Base-by-base conservation (phyloP, 2,329 filamentous ascomycete species). In the Verticillium longisporum region DNA sequence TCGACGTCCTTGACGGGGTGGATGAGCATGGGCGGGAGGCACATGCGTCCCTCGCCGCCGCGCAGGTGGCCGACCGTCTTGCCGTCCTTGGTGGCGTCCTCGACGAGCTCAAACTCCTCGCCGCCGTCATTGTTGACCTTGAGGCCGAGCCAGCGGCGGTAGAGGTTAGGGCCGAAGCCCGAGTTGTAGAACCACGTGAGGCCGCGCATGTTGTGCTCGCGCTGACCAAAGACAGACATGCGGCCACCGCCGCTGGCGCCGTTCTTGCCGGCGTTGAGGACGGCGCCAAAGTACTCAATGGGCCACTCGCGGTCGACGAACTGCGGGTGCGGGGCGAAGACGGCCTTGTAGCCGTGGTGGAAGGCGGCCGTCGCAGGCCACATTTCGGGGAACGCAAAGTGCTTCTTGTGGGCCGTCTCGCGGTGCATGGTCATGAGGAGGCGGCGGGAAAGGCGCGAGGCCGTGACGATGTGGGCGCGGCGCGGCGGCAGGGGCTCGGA, bases 381-480 rank as follows among this genome's bases (percentile, higher is more conserved):
- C 93, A 97, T 97, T 75, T 98, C 94, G 0, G 92, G 91, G 72
- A 96, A 96, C 78, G 95, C 96, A 65, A 91, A 90, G 74, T 96
- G 90, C 68, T 92, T 93, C 70, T 89, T 88, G 68, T 91, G 84
- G 34, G 88, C 86, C 4, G 93, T 97, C 78, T 97, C 92, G 60
- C 87, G 84, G 78, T 98, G 94, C 94, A 98, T 98, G 18, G 88
- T 88, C 63, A 87, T 79, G 14, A 98, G 82, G 56, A 97, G 85
- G 56, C 86, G 86, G 57, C 88, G 87, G 13, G 90, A 95, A 77
- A 98, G 89, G 59, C 94, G 87, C 1, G 89, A 89, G 0, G 92
- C 88, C 0, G 93, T 94, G 72, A 97, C 94, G 75, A 98, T 96
- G 66, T 91, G 89, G 50, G 90, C 88, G 31, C 94, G 88, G 7